Percentiles rank a stretch among this genome's conserved stretches.
phyloP scores from a whole-genome alignment of 306 rosid species.

The Dicorynia guianensis region DNA sequence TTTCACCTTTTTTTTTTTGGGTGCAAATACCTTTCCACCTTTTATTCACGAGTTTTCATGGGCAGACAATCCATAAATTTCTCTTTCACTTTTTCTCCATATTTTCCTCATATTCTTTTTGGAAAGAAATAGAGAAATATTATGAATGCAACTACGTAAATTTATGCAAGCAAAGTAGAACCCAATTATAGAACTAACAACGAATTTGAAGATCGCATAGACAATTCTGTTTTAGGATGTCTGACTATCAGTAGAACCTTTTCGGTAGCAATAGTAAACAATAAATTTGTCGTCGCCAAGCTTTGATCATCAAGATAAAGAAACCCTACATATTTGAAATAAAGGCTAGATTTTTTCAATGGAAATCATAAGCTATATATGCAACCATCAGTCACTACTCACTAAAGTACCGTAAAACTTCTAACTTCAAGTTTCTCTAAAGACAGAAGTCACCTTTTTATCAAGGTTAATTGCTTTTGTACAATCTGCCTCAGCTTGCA shows the following conservation, averaged over 20 bases:
- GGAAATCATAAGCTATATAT: neutral
- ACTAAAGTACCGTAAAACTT: slow-evolving; percentile 13
- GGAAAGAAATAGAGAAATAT: neutral
- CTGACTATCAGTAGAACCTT: no score
- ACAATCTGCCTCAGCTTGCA: slow-evolving; percentile 92
- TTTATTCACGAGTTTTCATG: slow-evolving; percentile 3
- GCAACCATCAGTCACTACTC: slow-evolving; percentile 18
- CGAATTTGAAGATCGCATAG: neutral
- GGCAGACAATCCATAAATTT: slow-evolving; percentile 9
- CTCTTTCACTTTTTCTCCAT: neutral
- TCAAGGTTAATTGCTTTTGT: slow-evolving; percentile 81
- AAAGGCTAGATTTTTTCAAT: neutral
- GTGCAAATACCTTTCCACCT: neutral
- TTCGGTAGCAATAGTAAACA: no score
- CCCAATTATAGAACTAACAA: neutral
- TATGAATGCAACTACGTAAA: neutral
- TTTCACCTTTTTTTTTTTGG: neutral
- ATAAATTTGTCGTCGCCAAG: slow-evolving; percentile 11
- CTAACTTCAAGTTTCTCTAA: neutral
- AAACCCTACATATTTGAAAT: slow-evolving; percentile 9
- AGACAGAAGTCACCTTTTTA: slow-evolving; percentile 71
- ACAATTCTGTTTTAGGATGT: neutral
- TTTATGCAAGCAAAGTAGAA: neutral
- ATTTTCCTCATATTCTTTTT: slow-evolving; percentile 7
- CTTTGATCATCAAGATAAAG: slow-evolving; percentile 1